Evolutionary conservation across 768 basidiomycete species (phyloP).

Genomic region (Lepiota venenata): DNA sequence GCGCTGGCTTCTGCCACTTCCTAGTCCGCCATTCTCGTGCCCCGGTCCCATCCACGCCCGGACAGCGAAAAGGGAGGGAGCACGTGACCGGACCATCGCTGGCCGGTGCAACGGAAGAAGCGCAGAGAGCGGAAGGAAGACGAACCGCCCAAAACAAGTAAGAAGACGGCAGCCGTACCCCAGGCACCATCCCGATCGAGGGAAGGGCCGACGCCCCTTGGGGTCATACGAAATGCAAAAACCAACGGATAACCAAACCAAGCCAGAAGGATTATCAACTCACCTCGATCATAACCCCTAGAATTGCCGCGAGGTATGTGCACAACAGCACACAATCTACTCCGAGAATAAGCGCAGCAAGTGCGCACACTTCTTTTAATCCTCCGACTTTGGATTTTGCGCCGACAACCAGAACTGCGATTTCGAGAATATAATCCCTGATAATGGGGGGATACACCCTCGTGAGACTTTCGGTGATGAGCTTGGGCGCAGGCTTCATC

Average conservation of each 20-base stretch:
- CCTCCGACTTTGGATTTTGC: slow-evolving; percentile 86
- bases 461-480: slow-evolving; percentile 81
- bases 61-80: not conserved
- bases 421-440: slow-evolving; percentile 90
- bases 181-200: not conserved
- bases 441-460: slow-evolving; percentile 81
- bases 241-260: slow-evolving; percentile 12
- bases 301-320: slow-evolving; percentile 85
- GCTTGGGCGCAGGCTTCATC: slow-evolving; percentile 75
- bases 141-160: not conserved
- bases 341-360: slow-evolving; percentile 83
- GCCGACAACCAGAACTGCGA: slow-evolving; percentile 84
- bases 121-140: not conserved
- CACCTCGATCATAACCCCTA: slow-evolving; percentile 97
- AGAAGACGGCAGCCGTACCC: not conserved
- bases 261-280: slow-evolving; percentile 12
- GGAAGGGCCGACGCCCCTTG: not conserved
- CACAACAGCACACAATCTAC: slow-evolving; percentile 88
- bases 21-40: not conserved
- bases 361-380: slow-evolving; percentile 89
- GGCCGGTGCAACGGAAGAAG: not conserved
- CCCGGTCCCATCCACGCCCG: too few relatives aligned
- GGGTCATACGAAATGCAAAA: not conserved
- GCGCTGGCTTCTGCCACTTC: not conserved
- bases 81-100: not conserved